Evolutionary conservation across 805 yeast species (phyloP).

Genomic region (Schizosaccharomyces japonicus): DNA sequence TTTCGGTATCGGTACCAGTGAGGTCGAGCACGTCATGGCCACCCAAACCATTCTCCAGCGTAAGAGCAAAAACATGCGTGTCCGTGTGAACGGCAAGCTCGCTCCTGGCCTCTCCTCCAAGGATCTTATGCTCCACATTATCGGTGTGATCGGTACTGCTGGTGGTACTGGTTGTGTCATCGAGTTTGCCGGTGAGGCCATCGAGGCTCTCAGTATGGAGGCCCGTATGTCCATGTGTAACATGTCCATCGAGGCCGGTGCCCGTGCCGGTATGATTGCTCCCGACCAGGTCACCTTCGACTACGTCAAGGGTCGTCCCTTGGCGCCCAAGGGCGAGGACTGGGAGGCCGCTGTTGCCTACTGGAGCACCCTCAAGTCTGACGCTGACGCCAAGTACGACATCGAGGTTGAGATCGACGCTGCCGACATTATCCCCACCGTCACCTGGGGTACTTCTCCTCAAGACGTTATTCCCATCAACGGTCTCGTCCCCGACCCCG

Average conservation of each 20-base stretch:
- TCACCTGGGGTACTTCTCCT: conserved; percentile 98
- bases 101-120: conserved; percentile 82
- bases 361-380: conserved; percentile 75
- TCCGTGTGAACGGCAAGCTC: conserved; percentile 62
- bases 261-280: conserved; percentile 96
- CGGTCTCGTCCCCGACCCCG: conserved; percentile 75
- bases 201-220: conserved; percentile 74
- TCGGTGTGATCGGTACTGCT: conserved; percentile 93
- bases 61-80: conserved; percentile 88
- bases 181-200: conserved; percentile 91
- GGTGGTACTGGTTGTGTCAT: conserved; percentile 97
- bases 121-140: conserved; percentile 81
- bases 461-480: conserved; percentile 94
- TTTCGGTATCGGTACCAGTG: conserved; percentile 96
- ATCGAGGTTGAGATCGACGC: conserved; percentile 60
- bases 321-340: conserved; percentile 77
- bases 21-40: conserved; percentile 95
- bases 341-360: conserved; percentile 85
- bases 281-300: conserved; percentile 80
- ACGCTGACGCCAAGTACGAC: conserved; percentile 77
- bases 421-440: conserved; percentile 73
- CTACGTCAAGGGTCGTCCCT: conserved; percentile 78
- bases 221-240: conserved; percentile 98
- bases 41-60: conserved; percentile 79
- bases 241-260: conserved; percentile 98